Conservation (phyloP, 2,329 filamentous ascomycete genomes). For the Cladophialophora chaetospira region DNA sequence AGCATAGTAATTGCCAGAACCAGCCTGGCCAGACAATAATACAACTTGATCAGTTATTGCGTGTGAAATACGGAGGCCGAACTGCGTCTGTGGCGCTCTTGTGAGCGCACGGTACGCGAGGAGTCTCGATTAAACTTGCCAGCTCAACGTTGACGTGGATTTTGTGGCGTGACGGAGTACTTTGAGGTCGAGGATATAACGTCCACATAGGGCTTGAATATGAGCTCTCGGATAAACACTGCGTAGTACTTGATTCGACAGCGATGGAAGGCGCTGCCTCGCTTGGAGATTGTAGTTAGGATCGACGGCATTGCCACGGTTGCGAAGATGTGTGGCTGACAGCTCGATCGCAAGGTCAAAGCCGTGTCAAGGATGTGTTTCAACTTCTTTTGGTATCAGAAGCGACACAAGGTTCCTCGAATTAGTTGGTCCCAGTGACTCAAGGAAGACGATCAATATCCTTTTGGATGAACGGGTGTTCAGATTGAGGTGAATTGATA, state of each 20-base stretch:
- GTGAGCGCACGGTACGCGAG: not conserved
- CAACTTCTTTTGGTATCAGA: not conserved
- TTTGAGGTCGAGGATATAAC: too few relatives aligned
- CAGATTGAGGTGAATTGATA: slow-evolving; percentile 2
- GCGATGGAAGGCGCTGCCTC: not conserved
- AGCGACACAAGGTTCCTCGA: not conserved
- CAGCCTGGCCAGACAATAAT: not conserved
- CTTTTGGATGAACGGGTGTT: not conserved
- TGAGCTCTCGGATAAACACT: not conserved
- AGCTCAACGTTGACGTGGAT: not conserved
- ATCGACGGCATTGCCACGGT: not conserved
- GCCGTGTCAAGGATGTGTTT: not conserved
- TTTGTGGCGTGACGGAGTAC: not conserved
- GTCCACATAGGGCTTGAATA: too few relatives aligned
- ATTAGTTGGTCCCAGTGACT: not conserved
- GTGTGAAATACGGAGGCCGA: not conserved
- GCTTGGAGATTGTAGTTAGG: not conserved
- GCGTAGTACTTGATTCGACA: slow-evolving; percentile 1
- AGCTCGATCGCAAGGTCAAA: not conserved
- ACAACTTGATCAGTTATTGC: not conserved
- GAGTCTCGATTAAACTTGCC: not conserved
- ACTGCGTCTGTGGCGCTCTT: not conserved
- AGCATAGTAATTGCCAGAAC: not conserved
- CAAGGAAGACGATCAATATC: slow-evolving; percentile 1
- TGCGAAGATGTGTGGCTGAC: not conserved